Evolutionary conservation across 2,329 filamentous ascomycete species (phyloP).

Genomic region (Aspergillus sp.): DNA sequence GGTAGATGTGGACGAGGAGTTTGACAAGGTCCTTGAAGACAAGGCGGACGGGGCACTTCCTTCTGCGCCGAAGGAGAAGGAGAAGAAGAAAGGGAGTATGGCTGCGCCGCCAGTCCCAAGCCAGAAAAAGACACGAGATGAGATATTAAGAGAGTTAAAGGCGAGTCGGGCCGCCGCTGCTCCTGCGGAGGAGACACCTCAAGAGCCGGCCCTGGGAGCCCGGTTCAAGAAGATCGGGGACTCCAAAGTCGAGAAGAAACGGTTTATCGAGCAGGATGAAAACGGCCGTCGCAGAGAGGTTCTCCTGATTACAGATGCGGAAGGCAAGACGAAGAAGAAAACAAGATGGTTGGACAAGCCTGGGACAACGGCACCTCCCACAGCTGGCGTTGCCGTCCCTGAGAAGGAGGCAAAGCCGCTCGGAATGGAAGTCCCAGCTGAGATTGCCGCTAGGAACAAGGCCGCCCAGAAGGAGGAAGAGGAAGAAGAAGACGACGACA

Average conservation of each 20-base stretch:
- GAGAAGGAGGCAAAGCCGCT: constrained; percentile 49
- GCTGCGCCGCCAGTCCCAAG: constrained; percentile 38
- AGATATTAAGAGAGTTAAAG: constrained; percentile 60
- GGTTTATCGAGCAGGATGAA: constrained; percentile 57
- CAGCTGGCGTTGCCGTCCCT: constrained; percentile 37
- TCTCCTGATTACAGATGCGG: constrained; percentile 57
- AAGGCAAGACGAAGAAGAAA: constrained; percentile 63
- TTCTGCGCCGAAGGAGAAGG: constrained; percentile 35
- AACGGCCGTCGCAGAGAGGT: constrained; percentile 55
- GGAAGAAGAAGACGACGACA: constrained; percentile 62
- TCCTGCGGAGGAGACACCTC: constrained; percentile 40
- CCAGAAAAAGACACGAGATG: constrained; percentile 56
- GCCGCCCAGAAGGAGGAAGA: constrained; percentile 41
- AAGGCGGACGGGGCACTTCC: constrained; percentile 26
- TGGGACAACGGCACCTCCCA: constrained; percentile 17
- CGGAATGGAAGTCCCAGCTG: constrained; percentile 51
- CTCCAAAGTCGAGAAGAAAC: constrained; percentile 47
- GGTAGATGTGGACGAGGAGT: constrained; percentile 63
- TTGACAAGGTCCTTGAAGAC: constrained; percentile 42
- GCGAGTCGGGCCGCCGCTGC: constrained; percentile 47
- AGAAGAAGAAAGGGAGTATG: constrained; percentile 53
- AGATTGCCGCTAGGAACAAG: constrained; percentile 37
- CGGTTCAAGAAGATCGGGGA: constrained; percentile 56
- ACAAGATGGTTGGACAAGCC: constrained; percentile 52
- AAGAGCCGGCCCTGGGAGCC: constrained; percentile 51